Evolutionary conservation across 106 monocot species (phyloP), one percentile per base, ranked within the genome.

Genomic region (Xerophyta viscosa): DNA sequence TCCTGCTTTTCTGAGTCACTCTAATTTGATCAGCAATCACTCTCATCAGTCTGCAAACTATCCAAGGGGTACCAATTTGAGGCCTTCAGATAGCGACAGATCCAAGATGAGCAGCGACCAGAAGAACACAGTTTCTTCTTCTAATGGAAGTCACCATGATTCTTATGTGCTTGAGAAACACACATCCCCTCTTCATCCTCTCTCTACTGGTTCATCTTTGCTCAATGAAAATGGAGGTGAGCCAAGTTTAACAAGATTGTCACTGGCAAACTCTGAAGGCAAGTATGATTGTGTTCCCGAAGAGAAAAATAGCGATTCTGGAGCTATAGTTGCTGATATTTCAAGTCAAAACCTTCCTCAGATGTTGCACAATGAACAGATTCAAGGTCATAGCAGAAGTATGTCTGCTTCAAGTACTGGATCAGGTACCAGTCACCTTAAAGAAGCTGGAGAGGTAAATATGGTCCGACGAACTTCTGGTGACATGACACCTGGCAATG

Each of bases 131-230:
- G 4, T 28, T 42, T 52, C 60, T n/a, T n/a, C n/a, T 12, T 58
- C 69, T 6, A 63, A 83, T 71, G 80, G 70, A 26, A 33, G 44
- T 37, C 50, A 51, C 36, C 66, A 71, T n/a, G 73, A 74, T 20
- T 53, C 10, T 33, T 60, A 56, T 53, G 12, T 26, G 20, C 48
- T 50, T 56, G 80, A 73, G 15, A 74, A 44, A 18, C 58, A 66
- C 12, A 11, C 15, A 25, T 61, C 79, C 60, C 27, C 65, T 43
- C 45, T 28, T 37, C 60, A 28, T 50, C 23, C 48, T 0, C 22
- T 22, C 13, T 49, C 43, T 28, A 30, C 17, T 0, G 37, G 65
- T 5, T 73, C 58, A 39, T 8, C 63, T 52, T 67, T 63, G 45
- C 60, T 28, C 24, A 56, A 10, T 56, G n/a, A n/a, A n/a, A n/a